Evolutionary conservation across 164 flowering plant genomes (phyloP).

Genomic region (Saururus chinensis): DNA sequence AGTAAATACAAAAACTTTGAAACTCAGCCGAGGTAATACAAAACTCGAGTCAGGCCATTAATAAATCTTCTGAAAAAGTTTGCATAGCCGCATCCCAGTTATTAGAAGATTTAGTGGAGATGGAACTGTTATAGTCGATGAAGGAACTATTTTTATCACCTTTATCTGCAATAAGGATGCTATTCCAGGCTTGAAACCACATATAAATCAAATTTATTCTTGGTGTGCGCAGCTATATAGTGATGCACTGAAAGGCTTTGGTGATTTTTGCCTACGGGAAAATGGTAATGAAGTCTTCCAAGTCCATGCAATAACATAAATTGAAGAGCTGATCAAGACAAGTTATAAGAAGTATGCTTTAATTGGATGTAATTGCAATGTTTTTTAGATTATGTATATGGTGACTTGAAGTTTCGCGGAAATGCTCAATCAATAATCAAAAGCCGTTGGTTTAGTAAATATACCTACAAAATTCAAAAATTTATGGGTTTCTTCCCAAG

Average conservation of each 20-base stretch:
- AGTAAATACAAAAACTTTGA: too few relatives aligned
- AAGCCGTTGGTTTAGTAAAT: constrained; percentile 76
- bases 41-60: too few relatives aligned
- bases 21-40: too few relatives aligned
- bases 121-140: constrained; percentile 88
- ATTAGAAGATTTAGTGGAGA: constrained; percentile 83
- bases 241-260: constrained; percentile 57
- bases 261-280: constrained; percentile 72
- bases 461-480: too few relatives aligned
- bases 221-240: constrained; percentile 61
- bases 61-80: constrained; percentile 68
- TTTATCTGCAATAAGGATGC: constrained; percentile 80
- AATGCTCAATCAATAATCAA: constrained; percentile 91
- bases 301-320: too few relatives aligned
- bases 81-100: constrained; percentile 60
- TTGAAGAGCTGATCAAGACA: too few relatives aligned
- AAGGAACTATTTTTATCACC: constrained; percentile 67
- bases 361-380: background rate
- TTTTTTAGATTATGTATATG: constrained; percentile 79
- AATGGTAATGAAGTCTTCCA: constrained; percentile 41
- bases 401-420: constrained; percentile 80
- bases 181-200: constrained; percentile 61
- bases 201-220: constrained; percentile 78
- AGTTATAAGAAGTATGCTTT: background rate
- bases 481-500: too few relatives aligned